These are phyloP conservation scores for Platanthera zijinensis DNA, from an alignment of 106 monocot species.

Conservation along the genomic window DNA sequence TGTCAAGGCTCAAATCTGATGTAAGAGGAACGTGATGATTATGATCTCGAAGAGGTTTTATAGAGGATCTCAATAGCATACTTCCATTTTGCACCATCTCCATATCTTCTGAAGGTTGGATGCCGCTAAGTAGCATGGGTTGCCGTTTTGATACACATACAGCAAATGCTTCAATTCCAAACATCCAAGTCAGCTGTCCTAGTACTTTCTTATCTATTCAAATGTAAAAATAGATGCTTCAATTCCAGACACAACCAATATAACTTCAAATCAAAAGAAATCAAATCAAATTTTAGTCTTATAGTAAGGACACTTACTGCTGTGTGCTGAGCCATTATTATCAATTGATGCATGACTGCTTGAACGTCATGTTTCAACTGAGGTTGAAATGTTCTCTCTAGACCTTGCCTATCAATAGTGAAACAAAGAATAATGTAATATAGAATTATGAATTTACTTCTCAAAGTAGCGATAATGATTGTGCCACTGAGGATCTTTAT, in stretches of 20 bases:
- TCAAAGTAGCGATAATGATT: constrained; percentile 82
- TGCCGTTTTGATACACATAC: no score
- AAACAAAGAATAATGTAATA: background rate
- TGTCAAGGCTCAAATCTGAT: no score
- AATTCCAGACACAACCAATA: background rate
- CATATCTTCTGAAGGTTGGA: no score
- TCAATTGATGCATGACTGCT: constrained; percentile 43
- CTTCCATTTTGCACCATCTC: no score
- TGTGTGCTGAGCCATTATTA: constrained; percentile 53
- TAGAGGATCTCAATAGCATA: no score
- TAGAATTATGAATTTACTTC: constrained; percentile 34
- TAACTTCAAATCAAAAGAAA: background rate
- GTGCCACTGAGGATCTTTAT: constrained; percentile 92
- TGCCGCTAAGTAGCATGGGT: no score
- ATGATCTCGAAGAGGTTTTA: no score
- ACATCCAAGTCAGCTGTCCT: background rate
- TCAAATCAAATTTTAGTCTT: background rate
- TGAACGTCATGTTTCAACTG: constrained; percentile 47
- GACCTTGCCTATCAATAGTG: constrained; percentile 30
- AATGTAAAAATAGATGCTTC: background rate
- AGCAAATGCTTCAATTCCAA: no score
- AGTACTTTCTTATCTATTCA: background rate
- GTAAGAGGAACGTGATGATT: no score
- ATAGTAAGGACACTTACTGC: constrained; percentile 34
- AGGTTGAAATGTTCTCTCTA: constrained; percentile 44